phyloP scores from a whole-genome alignment of 106 monocot species.

The Phalaenopsis aphrodite region DNA sequence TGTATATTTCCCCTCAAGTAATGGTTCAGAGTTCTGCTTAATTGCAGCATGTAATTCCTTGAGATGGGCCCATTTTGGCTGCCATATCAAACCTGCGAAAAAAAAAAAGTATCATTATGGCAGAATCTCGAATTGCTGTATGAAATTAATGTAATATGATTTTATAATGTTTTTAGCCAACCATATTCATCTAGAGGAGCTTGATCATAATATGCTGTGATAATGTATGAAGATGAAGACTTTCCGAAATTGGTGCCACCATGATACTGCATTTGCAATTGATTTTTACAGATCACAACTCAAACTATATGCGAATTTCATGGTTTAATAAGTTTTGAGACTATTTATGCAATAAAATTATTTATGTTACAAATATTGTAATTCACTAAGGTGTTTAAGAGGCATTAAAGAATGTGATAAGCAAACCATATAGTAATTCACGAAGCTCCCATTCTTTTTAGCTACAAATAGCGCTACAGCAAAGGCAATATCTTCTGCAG shows the following conservation, averaged over 20 bases:
- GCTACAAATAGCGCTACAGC: slow-evolving; percentile 57
- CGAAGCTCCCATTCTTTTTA: slow-evolving; percentile 76
- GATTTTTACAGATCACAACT: not conserved
- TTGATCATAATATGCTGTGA: slow-evolving; percentile 75
- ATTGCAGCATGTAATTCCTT: slow-evolving; percentile 68
- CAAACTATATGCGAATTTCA: not conserved
- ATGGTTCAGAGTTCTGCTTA: slow-evolving; percentile 31
- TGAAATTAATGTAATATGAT: not conserved
- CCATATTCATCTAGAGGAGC: slow-evolving; percentile 99
- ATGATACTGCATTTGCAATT: slow-evolving; percentile 60
- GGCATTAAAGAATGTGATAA: not conserved
- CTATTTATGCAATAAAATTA: too few relatives aligned
- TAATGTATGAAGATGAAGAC: slow-evolving; percentile 56
- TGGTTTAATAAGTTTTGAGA: not conserved
- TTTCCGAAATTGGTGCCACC: slow-evolving; percentile 93
- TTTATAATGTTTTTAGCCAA: slow-evolving; percentile 13
- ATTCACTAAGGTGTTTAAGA: not conserved
- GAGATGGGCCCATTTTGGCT: slow-evolving; percentile 85
- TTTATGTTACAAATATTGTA: not conserved
- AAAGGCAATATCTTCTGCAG: slow-evolving; percentile 80
- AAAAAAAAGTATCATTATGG: not conserved
- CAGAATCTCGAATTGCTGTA: not conserved
- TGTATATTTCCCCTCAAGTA: slow-evolving; percentile 54
- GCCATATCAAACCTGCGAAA: slow-evolving; percentile 54
- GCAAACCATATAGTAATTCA: slow-evolving; percentile 94